Conservation (phyloP, 495 filamentous ascomycete genomes). For the Talaromyces ruber region DNA sequence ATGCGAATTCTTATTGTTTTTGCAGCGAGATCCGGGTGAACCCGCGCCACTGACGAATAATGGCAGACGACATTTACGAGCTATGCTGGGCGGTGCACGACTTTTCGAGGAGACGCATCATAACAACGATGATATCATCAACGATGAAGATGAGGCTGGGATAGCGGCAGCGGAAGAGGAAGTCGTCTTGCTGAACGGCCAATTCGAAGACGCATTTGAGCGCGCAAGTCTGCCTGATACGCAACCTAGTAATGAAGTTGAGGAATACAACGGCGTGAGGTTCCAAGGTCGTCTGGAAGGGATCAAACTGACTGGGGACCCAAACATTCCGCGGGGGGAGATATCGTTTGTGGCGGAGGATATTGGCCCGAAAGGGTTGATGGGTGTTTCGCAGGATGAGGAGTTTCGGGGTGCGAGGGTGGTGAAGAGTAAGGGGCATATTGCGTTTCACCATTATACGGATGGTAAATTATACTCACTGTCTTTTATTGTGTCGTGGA, state of each 20-base stretch:
- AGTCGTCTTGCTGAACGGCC: background rate
- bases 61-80: background rate
- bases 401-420: slow-evolving; percentile 67
- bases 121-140: slow-evolving; percentile 1
- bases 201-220: background rate
- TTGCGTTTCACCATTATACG: slow-evolving; percentile 60
- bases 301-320: slow-evolving; percentile 86
- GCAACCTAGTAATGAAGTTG: slow-evolving; percentile 7
- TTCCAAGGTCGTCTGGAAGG: slow-evolving; percentile 61
- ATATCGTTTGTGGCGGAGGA: slow-evolving; percentile 72
- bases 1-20: slow-evolving; percentile 76
- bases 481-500: background rate
- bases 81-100: background rate
- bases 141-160: background rate
- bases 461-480: slow-evolving; percentile 49
- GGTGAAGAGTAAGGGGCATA: slow-evolving; percentile 68
- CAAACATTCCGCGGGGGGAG: slow-evolving; percentile 80
- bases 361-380: slow-evolving; percentile 52
- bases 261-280: background rate
- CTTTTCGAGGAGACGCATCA: slow-evolving; percentile 5
- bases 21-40: slow-evolving; percentile 49
- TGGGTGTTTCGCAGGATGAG: slow-evolving; percentile 54
- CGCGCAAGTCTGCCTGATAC: background rate
- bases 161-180: background rate
- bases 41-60: background rate